These are phyloP conservation scores for Penicillium sp. DNA, from an alignment of 2,329 filamentous ascomycete species.

Conservation along the genomic window DNA sequence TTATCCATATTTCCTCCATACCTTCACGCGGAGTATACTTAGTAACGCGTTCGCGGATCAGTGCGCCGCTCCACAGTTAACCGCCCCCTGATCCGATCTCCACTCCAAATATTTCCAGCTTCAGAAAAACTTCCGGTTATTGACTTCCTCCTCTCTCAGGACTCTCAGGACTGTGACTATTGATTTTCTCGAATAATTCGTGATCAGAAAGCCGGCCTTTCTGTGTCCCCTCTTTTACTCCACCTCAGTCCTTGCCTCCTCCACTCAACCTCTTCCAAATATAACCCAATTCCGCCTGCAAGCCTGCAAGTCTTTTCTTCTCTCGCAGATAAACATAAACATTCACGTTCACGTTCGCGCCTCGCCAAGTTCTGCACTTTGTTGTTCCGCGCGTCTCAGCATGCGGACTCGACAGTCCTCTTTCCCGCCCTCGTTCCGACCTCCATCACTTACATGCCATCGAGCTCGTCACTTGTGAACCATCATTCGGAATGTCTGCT, in stretches of 20 bases:
- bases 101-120: slow-evolving; percentile 11
- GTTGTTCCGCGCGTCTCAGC: slow-evolving; percentile 34
- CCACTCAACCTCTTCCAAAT: not conserved
- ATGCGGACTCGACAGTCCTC: slow-evolving; percentile 38
- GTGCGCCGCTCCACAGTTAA: slow-evolving; percentile 2
- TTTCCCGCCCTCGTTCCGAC: slow-evolving; percentile 30
- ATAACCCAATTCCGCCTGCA: not conserved
- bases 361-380: slow-evolving; percentile 11
- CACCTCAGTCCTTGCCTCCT: slow-evolving; percentile 5
- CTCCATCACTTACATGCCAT: slow-evolving; percentile 29
- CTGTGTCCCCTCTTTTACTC: slow-evolving; percentile 8
- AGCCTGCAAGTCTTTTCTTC: not conserved
- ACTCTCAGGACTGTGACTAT: not conserved
- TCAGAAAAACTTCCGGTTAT: slow-evolving; percentile 13
- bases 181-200: not conserved
- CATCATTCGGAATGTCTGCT: slow-evolving; percentile 33
- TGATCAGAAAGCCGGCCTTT: slow-evolving; percentile 13
- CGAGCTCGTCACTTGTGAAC: slow-evolving; percentile 17
- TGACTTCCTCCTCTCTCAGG: not conserved
- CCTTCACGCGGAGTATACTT: not conserved
- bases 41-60: slow-evolving; percentile 6
- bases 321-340: not conserved
- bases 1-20: not conserved
- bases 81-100: slow-evolving; percentile 10
- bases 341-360: not conserved